Evolutionary conservation across 2,329 filamentous ascomycete species (phyloP), one percentile per base, ranked within the genome.

Genomic region (Botrytis elliptica): DNA sequence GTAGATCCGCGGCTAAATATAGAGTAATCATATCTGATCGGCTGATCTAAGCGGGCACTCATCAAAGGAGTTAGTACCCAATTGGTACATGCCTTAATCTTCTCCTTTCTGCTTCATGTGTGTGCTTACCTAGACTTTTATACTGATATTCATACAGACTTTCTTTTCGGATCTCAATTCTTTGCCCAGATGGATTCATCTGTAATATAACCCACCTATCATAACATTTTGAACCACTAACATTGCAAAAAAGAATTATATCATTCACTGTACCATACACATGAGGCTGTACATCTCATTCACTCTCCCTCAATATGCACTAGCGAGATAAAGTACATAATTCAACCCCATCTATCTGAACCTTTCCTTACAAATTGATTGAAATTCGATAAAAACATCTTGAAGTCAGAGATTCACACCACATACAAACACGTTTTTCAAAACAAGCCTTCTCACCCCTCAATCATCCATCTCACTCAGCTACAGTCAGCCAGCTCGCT

Each of bases 291-390:
- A 57, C 12, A 22, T 57, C 65, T 22, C 8, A 57, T 68, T 57
- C 66, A 57, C 66, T 63, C 33, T 68, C 49, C 49, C 40, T 55
- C n/a, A 33, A 65, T 33, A 29, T 65, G 62, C 40, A 46, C 62
- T 65, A 68, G 36, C 49, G 49, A 57, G 25, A 57, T 22, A 36
- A 66, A 49, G 46, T 29, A 57, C 42, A 36, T 20, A 55, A 20
- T 36, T 42, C n/a, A 3, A 68, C 29, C 36, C 6, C 66, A 33
- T 68, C 25, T 44, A 33, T 42, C 16, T 44, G 8, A 33, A 40
- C 49, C 14, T 42, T 40, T n/a, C 10, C 25, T 18, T 42, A n/a
- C 25, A n/a, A n/a, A 42, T 9, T 14, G n/a, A 33, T 22, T 68
- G 2, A 10, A 42, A 42, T 14, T 57, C 40, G 46, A 25, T 68